These are phyloP conservation scores for Microsporum canis DNA, from an alignment of 2,329 filamentous ascomycete species.

Conservation along the genomic window DNA sequence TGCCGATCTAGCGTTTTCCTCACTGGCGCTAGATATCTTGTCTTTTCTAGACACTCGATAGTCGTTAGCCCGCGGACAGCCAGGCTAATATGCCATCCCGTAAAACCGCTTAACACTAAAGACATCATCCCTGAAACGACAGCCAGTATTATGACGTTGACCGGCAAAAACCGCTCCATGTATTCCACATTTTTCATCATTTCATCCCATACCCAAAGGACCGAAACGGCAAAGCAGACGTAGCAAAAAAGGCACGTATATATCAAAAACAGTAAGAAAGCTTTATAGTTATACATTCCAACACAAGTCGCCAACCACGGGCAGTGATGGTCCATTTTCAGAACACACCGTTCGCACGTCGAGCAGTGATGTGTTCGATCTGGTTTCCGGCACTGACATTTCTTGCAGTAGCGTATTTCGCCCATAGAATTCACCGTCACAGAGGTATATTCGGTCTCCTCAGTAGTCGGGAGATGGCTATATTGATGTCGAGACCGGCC, in stretches of 20 bases:
- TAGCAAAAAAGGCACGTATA: constrained; percentile 83
- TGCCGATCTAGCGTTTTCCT: constrained; percentile 58
- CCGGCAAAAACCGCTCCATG: constrained; percentile 65
- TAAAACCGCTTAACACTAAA: constrained; percentile 79
- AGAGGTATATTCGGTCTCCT: constrained; percentile 52
- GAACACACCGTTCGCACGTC: constrained; percentile 80
- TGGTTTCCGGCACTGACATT: constrained; percentile 88
- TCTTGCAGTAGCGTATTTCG: constrained; percentile 85
- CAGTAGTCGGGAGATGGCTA: constrained; percentile 66
- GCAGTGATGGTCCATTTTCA: constrained; percentile 99
- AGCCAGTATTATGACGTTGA: constrained; percentile 81
- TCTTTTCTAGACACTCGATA: constrained; percentile 93
- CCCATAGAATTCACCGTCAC: constrained; percentile 91
- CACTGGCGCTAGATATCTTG: constrained; percentile 75
- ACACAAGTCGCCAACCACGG: constrained; percentile 96
- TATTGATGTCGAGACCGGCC: constrained; percentile 41
- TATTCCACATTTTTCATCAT: constrained; percentile 60
- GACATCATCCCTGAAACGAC: constrained; percentile 86
- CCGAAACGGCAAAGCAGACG: constrained; percentile 64
- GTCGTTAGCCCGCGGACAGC: constrained; percentile 74
- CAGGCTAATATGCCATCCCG: constrained; percentile 79
- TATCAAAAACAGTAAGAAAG: constrained; percentile 81
- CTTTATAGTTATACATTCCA: constrained; percentile 87
- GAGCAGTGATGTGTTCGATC: constrained; percentile 96
- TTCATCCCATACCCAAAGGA: constrained; percentile 74